These are phyloP conservation scores for Tylopilus sp. DNA, from an alignment of 768 basidiomycete species.

Conservation along the genomic window DNA sequence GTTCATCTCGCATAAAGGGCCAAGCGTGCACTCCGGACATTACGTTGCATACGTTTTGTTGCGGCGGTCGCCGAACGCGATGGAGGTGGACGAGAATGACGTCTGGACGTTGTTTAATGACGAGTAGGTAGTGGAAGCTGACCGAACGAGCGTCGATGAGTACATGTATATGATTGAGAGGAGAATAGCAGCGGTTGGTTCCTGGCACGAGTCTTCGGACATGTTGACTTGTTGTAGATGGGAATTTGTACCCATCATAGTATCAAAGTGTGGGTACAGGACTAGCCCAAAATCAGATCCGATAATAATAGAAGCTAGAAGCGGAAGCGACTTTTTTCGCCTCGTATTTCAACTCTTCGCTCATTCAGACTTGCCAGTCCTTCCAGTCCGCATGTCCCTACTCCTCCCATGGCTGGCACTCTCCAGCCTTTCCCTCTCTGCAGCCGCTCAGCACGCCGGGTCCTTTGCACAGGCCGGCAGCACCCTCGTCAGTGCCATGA, in stretches of 20 bases:
- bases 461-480: slow-evolving; percentile 19
- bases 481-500: slow-evolving; percentile 49
- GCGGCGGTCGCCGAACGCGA: slow-evolving; percentile 16
- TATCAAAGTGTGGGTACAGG: no score
- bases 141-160: slow-evolving; percentile 73
- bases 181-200: background rate
- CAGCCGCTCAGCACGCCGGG: slow-evolving; percentile 13
- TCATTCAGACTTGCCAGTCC: slow-evolving; percentile 1
- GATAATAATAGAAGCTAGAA: background rate
- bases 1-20: slow-evolving; percentile 97
- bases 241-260: no score
- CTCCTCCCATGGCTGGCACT: slow-evolving; percentile 7
- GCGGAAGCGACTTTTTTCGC: no score
- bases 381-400: slow-evolving; percentile 2
- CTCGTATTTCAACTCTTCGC: background rate
- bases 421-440: slow-evolving; percentile 2
- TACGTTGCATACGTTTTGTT: slow-evolving; percentile 79
- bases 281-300: background rate
- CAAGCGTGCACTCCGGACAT: slow-evolving; percentile 91
- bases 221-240: background rate
- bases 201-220: background rate
- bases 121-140: slow-evolving; percentile 92
- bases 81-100: slow-evolving; percentile 38
- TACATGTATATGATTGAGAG: slow-evolving; percentile 93
- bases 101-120: slow-evolving; percentile 93